Percentiles rank a stretch among this genome's conserved stretches.
phyloP scores from a whole-genome alignment of 257 asterid genomes.

The Pogostemon cablin region DNA sequence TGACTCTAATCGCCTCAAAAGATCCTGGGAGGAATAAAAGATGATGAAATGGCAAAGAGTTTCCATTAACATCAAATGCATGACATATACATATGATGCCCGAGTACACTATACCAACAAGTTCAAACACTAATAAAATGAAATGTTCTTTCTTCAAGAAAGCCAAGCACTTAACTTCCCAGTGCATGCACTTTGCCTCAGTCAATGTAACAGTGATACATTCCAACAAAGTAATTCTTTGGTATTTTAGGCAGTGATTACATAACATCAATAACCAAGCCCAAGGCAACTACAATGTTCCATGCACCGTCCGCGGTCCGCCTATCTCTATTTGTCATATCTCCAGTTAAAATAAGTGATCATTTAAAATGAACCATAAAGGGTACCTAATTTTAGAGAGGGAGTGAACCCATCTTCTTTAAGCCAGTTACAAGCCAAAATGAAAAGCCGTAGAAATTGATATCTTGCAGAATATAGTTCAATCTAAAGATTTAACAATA shows the following conservation, averaged over 20 bases:
- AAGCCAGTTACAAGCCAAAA: slow-evolving; percentile 15
- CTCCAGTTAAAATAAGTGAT: background rate
- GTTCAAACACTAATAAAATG: background rate
- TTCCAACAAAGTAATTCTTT: slow-evolving; percentile 24
- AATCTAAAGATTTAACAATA: background rate
- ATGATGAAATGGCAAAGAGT: slow-evolving; percentile 1
- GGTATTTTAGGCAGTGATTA: slow-evolving; percentile 18
- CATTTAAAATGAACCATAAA: slow-evolving; percentile 11
- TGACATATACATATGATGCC: background rate
- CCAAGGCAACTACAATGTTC: background rate
- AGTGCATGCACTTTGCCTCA: background rate
- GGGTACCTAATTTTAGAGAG: slow-evolving; percentile 11
- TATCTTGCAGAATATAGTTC: background rate
- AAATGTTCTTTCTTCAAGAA: slow-evolving; percentile 10
- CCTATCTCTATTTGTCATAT: slow-evolving; percentile 15
- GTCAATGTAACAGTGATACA: slow-evolving; percentile 27
- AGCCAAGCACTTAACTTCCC: slow-evolving; percentile 16
- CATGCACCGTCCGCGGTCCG: background rate
- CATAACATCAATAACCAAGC: background rate
- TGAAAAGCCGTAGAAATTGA: background rate
- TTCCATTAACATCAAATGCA: slow-evolving; percentile 24
- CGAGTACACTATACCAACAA: background rate
- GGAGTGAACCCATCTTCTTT: background rate
- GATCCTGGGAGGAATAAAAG: slow-evolving; percentile 54
- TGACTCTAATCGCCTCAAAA: slow-evolving; percentile 71